phyloP scores from a whole-genome alignment of 2,329 filamentous ascomycete genomes.

The Thelonectria blattea region DNA sequence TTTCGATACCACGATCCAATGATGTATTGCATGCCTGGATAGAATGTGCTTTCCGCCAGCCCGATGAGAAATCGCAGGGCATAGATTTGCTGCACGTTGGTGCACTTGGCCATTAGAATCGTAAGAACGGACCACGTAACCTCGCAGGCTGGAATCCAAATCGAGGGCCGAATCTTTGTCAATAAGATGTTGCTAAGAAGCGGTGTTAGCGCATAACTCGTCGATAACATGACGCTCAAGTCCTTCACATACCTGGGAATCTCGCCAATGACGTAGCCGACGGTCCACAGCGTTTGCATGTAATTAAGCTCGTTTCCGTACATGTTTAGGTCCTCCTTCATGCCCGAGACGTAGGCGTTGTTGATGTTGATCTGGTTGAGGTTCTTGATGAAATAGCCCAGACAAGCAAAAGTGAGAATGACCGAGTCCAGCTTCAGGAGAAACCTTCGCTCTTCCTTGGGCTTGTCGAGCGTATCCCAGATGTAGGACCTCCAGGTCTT shows the following conservation, averaged over 20 bases:
- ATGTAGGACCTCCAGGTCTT: slow-evolving; percentile 54
- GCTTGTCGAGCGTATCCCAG: slow-evolving; percentile 56
- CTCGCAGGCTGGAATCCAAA: slow-evolving; percentile 52
- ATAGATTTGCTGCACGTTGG: slow-evolving; percentile 44
- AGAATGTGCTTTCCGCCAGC: slow-evolving; percentile 45
- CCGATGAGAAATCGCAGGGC: slow-evolving; percentile 51
- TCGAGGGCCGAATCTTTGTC: slow-evolving; percentile 46
- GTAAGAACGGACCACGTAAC: slow-evolving; percentile 38
- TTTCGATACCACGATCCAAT: slow-evolving; percentile 52
- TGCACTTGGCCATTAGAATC: slow-evolving; percentile 36
- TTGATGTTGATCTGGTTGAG: slow-evolving; percentile 44
- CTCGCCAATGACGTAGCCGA: slow-evolving; percentile 62
- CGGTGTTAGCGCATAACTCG: background rate
- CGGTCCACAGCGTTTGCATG: slow-evolving; percentile 59
- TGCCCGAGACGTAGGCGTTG: slow-evolving; percentile 50
- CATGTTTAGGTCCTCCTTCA: slow-evolving; percentile 59
- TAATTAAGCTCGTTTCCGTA: slow-evolving; percentile 56
- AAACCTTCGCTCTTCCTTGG: slow-evolving; percentile 47
- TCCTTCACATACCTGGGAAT: slow-evolving; percentile 37
- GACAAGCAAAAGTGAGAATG: slow-evolving; percentile 45
- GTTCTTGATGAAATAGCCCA: slow-evolving; percentile 49
- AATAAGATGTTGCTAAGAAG: slow-evolving; percentile 41
- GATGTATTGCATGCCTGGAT: slow-evolving; percentile 45
- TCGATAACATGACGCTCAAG: background rate
- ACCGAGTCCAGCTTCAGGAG: slow-evolving; percentile 52